Evolutionary conservation across 2,329 filamentous ascomycete genomes (phyloP), one percentile per base, ranked within the genome.

Genomic region (Penicillium thymicola): DNA sequence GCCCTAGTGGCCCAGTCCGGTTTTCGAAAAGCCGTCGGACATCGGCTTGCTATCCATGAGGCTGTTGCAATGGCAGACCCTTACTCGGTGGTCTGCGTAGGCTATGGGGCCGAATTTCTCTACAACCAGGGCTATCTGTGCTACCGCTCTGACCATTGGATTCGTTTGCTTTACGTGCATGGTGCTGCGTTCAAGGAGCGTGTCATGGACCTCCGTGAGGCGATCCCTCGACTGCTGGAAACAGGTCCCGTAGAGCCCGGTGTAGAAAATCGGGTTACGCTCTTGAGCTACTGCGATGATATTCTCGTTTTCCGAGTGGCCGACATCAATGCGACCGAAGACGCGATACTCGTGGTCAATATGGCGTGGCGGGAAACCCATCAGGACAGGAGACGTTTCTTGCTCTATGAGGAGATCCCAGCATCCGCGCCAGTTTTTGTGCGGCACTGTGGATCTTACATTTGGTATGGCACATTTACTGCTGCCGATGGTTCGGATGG

Each of bases 391-490:
- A 63, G 70, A 30, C 70, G 72, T 25, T 59, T 85, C 16, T 64
- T 83, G 2, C 70, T 80, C 13, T 71, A 68, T 14, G 68, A 69
- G 32, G 72, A 55, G 45, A 70, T 85, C 40, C 66, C 75, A 16
- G 80, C 80, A 27, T 77, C 76, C 2, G 74, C 78, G 28, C 85
- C 82, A 58, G 72, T 91, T 2, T 89, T 91, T 68, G 86, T 88
- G 3, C 82, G 88, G 10, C 88, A 90, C 59, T 84, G 85, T 57
- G 65, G 70, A 1, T 66, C 78, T 1, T 85, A 83, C 67, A 76
- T 92, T 3, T 88, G 86, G 65, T 88, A 84, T 62, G 89, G 87
- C 5, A 87, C 85, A 0, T 83, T 86, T 68, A 85, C 82, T 0
- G 79, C 79, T 7, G 67, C 75, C 4, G 80, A 85, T 63, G 84